Percentiles rank a stretch among this genome's conserved stretches.
These are phyloP conservation scores for Raphanus sativus DNA, from an alignment of 345 rosid species.

Conservation along the genomic window DNA sequence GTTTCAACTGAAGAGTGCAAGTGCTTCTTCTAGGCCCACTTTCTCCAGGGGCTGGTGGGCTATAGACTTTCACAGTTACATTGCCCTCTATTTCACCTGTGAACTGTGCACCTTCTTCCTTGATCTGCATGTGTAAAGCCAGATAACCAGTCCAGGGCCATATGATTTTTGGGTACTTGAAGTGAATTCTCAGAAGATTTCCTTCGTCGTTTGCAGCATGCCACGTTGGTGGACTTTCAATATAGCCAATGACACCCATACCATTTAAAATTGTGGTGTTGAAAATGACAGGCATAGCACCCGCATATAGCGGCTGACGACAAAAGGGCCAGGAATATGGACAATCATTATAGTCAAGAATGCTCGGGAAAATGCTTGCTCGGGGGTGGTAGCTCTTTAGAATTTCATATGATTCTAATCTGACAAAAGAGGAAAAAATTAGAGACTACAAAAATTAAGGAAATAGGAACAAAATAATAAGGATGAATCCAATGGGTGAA, in stretches of 20 bases:
- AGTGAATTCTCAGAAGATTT: conserved; percentile 78
- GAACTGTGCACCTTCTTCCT: conserved; percentile 91
- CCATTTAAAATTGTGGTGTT: conserved; percentile 93
- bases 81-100: conserved; percentile 86
- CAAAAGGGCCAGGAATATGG: conserved; percentile 99
- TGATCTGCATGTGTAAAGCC: conserved; percentile 95
- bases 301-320: conserved; percentile 91
- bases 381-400: conserved; percentile 85
- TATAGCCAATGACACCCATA: conserved; percentile 89
- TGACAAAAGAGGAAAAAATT: conserved; percentile 51
- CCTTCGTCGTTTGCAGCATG: conserved; percentile 86
- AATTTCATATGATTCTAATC: conserved; percentile 96
- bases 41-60: conserved; percentile 83
- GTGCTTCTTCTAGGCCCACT: conserved; percentile 58
- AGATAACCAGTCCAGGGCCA: conserved; percentile 99
- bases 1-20: conserved; percentile 76
- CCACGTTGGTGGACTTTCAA: conserved; percentile 86
- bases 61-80: conserved; percentile 62
- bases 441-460: conserved; percentile 15
- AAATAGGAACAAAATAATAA: conserved; percentile 10
- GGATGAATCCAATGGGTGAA: background rate
- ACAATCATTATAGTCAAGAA: conserved; percentile 83
- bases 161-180: conserved; percentile 75
- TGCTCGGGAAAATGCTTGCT: conserved; percentile 90
- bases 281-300: conserved; percentile 94